Evolutionary conservation across 345 rosid genomes (phyloP), one percentile per base, ranked within the genome.

Genomic region (Acer saccharum): DNA sequence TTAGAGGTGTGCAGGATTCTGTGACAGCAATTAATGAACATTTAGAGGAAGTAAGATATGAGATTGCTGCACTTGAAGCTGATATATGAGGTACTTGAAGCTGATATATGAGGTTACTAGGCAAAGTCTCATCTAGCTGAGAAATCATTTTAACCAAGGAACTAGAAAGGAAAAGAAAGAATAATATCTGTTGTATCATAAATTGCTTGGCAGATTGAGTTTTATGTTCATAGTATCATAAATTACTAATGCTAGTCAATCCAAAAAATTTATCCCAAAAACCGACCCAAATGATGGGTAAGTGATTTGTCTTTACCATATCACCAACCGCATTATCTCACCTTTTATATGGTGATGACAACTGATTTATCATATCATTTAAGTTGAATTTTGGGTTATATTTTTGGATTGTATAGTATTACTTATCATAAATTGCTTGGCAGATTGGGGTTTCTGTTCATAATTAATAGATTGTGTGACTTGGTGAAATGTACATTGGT

Each of bases 1-100:
- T 95, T 71, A 86, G 91, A 89, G 94, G 94, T 2, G 90, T 92
- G 77, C 97, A 95, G 83, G 97, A 90, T 54, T 90, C 92, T 44
- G 96, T 95, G 35, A 90, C 90, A 71, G 73, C 88, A 80, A 95
- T 95, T 76, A 95, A 92, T 41, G 98, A 95, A 78, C 88, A 90
- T 83, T 58, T 92, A 75, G 98, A 95, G 83, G 96, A 93, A 76
- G 84, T 93, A 32, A 81, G 90, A 81, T 93, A 93, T 70, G 99
- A 95, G 68, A 86, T 93, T 69, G 97, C 83, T 1, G 89, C 90
- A n/a, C 86, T 90, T 68, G 93, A 91, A 83, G 70, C 78, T 23
- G 79, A 82, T 2, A 64, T 20, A 50, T 13, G 41, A 21, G 46
- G 14, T 69, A n/a, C 86, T 90, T 68, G 93, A 91, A 83, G 70